A percentile compares a stretch with the other conserved stretches of the same genome.
phyloP scores from a whole-genome alignment of 1,284 basidiomycete species.

The Leccinum brunneo-olivaceum region DNA sequence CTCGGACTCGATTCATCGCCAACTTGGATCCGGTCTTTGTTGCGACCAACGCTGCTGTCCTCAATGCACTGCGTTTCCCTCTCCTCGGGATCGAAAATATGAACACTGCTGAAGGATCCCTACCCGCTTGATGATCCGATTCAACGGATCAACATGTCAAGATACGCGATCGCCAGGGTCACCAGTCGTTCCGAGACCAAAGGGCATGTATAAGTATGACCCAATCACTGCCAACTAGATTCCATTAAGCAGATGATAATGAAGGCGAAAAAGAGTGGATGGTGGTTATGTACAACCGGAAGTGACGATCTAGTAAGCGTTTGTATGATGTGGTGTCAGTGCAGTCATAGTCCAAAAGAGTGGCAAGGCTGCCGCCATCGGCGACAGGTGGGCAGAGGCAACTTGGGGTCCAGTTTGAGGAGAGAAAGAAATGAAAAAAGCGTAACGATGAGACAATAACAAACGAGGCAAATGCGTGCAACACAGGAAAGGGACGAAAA shows the following conservation, averaged over 20 bases:
- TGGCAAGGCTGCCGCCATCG: constrained; percentile 5
- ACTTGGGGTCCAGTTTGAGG: constrained; percentile 16
- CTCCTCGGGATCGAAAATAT: no score
- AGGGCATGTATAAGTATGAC: constrained; percentile 6
- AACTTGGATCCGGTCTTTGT: no score
- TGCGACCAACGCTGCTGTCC: no score
- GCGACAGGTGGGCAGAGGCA: constrained; percentile 5
- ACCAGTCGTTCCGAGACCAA: not conserved
- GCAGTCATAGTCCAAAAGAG: constrained; percentile 23
- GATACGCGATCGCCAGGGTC: not conserved
- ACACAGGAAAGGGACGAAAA: not conserved
- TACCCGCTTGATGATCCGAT: not conserved
- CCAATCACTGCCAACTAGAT: constrained; percentile 24
- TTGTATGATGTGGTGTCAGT: constrained; percentile 6
- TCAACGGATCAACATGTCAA: not conserved
- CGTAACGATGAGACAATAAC: not conserved
- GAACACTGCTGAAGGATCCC: no score
- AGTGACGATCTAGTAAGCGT: constrained; percentile 15
- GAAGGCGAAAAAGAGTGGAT: constrained; percentile 14
- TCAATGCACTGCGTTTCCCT: no score
- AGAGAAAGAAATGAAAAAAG: not conserved
- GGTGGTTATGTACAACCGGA: constrained; percentile 4
- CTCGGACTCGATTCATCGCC: constrained; percentile 2
- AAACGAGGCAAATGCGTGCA: not conserved
- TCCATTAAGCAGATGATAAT: constrained; percentile 27